Evolutionary conservation across 306 rosid genomes (phyloP), one percentile per base, ranked within the genome.

Genomic region (Mimosa bimucronata): DNA sequence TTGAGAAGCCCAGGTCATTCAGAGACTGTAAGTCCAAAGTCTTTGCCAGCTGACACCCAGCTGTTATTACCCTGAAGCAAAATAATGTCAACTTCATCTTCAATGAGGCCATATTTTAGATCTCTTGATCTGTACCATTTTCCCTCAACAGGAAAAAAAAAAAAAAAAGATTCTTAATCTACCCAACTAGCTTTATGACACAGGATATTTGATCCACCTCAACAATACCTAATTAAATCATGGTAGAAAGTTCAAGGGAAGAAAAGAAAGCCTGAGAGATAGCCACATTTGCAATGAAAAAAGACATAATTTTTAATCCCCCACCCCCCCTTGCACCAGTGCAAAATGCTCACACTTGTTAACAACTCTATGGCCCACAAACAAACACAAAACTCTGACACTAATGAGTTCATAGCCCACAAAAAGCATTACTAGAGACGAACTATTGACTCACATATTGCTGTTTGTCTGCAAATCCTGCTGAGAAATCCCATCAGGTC

Each of bases 21-120:
- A 96, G 82, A 1, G 98, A 89, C 86, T 90, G 99, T 75, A 93
- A 81, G 87, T 96, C 99, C 90, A 93, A 88, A 85, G 88, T 86
- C 91, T 96, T 96, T 0, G 97, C 94, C 45, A 96, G 97, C 88
- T 96, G 99, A 64, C 98, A 94, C 28, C 98, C 93, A 16, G 97
- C 97, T 14, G 94, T 79, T 79, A 93, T 85, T 44, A 93, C 97
- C 99, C 99, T 96, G 78, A 79, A 74, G 58, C 37, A 76, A 80
- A 80, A 80, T 29, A 81, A 76, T 37, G 72, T 71, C 62, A 85
- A 62, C 78, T 60, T 38, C 66, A 66, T 52, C 75, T 18, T 40
- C 5, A 30, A 13, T n/a, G 25, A 67, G 52, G 38, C 14, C 44
- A 34, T 64, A 37, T 29, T 73, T 46, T 73, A 81, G 41, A 18